Percentiles rank a stretch among this genome's conserved stretches.
Evolutionary conservation across 1,284 basidiomycete species (phyloP).

Genomic region (Leccinum pachyderme): DNA sequence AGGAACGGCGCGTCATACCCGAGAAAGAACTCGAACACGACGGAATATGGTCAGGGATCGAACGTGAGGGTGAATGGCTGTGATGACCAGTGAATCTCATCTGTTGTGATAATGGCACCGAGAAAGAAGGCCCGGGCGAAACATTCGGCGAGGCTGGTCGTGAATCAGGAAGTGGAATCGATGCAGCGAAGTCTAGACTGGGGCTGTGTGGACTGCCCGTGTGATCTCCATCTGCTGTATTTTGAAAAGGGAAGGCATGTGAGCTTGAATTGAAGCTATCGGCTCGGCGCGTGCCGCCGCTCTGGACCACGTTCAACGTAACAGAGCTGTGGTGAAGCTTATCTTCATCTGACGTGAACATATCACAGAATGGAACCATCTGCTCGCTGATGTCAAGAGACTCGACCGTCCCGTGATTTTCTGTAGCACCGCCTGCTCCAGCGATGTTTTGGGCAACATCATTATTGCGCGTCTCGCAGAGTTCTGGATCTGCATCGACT

Average conservation of each 20-base stretch:
- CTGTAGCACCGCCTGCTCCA: neutral
- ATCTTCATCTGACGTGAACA: neutral
- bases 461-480: neutral
- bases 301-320: neutral
- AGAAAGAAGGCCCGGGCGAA: neutral
- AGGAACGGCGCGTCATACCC: neutral
- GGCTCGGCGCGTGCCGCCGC: neutral
- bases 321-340: neutral
- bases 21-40: slow-evolving; percentile 5
- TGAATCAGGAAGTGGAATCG: slow-evolving; percentile 23
- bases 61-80: neutral
- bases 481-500: slow-evolving; percentile 41
- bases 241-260: neutral
- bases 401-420: neutral
- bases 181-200: slow-evolving; percentile 13
- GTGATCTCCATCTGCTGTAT: neutral
- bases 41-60: neutral
- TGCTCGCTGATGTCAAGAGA: neutral
- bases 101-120: slow-evolving; percentile 1
- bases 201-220: neutral
- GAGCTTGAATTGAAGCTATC: neutral
- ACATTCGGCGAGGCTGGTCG: slow-evolving; percentile 15
- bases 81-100: slow-evolving; percentile 3
- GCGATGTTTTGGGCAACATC: neutral
- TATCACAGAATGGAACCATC: neutral